phyloP scores from a whole-genome alignment of 805 yeast species.

The Candida palmyrensis region DNA sequence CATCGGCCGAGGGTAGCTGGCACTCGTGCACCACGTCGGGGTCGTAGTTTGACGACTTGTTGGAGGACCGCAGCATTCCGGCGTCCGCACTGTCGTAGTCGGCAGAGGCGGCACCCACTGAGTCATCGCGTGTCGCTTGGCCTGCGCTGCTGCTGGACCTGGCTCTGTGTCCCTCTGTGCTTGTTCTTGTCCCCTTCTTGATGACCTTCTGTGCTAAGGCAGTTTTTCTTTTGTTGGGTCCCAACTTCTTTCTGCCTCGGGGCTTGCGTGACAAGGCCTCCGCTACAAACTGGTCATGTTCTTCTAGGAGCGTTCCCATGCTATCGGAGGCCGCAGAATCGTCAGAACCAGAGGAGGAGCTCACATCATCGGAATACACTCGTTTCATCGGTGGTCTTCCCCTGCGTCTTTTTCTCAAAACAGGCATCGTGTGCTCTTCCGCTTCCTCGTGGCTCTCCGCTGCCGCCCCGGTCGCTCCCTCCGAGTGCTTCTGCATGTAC shows the following conservation, averaged over 20 bases:
- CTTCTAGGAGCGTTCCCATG: no score
- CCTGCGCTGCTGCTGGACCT: neutral
- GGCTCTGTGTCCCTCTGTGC: neutral
- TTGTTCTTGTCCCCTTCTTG: conserved; percentile 1
- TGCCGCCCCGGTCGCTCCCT: no score
- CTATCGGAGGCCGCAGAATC: conserved; percentile 7
- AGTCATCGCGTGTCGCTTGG: neutral
- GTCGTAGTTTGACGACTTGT: conserved; percentile 39
- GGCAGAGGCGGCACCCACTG: neutral
- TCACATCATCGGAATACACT: neutral
- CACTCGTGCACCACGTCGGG: conserved; percentile 45
- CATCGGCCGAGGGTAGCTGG: conserved; percentile 41
- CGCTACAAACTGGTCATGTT: conserved; percentile 19
- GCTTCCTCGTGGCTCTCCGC: no score
- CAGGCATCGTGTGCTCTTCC: no score
- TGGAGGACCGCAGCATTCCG: conserved; percentile 10
- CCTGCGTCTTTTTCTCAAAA: neutral
- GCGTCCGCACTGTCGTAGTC: no score
- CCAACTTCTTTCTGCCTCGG: conserved; percentile 14
- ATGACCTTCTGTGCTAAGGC: conserved; percentile 10
- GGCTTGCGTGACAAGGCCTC: conserved; percentile 12
- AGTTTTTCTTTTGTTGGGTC: conserved; percentile 19
- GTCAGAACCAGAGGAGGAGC: conserved; percentile 10
- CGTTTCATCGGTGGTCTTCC: neutral
- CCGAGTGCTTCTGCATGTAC: conserved; percentile 14